phyloP scores from a whole-genome alignment of 108 stramenopile species.

The Stephanodiscus minutulus region DNA sequence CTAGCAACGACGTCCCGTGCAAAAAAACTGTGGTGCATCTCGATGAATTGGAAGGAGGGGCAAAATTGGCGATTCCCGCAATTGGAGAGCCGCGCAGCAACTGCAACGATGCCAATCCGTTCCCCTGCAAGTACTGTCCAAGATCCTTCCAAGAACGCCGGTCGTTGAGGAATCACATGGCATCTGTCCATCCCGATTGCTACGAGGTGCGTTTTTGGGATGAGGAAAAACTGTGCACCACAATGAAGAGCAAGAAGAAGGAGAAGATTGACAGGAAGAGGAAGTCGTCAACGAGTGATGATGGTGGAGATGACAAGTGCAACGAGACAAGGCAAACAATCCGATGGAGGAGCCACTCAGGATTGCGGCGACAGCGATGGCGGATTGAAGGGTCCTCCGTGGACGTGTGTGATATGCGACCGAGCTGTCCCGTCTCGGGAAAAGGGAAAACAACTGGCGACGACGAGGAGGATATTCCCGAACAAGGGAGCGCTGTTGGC shows the following conservation, averaged over 20 bases:
- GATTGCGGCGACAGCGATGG: background rate
- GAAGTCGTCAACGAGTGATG: background rate
- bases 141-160: conserved; percentile 69
- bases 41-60: background rate
- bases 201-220: conserved; percentile 36
- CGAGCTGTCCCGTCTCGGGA: background rate
- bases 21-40: background rate
- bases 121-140: conserved; percentile 66
- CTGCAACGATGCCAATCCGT: background rate
- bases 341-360: background rate
- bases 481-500: conserved; percentile 61
- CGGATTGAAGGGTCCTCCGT: background rate
- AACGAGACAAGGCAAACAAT: conserved; percentile 7
- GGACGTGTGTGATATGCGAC: conserved; percentile 26
- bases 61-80: background rate
- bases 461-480: conserved; percentile 52
- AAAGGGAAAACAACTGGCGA: background rate
- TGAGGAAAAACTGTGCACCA: conserved; percentile 24
- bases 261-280: background rate
- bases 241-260: conserved; percentile 38
- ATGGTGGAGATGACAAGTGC: background rate
- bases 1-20: background rate
- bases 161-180: conserved; percentile 71
- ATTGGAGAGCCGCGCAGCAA: background rate
- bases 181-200: conserved; percentile 41